phyloP scores from a whole-genome alignment of 192 early-diverging fungal species.

The Phlyctochytrium bullatum region DNA sequence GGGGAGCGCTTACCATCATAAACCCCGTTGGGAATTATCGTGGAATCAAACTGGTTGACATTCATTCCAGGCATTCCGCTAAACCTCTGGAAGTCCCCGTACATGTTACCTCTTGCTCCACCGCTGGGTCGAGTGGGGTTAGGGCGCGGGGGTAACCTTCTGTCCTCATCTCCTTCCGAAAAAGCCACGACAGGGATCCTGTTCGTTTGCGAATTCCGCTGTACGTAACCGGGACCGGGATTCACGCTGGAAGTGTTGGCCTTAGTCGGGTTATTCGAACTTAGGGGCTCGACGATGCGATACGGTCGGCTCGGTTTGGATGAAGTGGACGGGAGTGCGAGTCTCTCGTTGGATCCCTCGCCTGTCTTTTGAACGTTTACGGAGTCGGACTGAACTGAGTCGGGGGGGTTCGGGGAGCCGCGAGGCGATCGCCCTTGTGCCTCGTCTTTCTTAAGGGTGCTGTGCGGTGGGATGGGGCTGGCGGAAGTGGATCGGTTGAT shows the following conservation, averaged over 20 bases:
- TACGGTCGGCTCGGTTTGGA: background rate
- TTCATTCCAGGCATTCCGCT: too few relatives aligned
- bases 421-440: background rate
- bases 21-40: too few relatives aligned
- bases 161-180: too few relatives aligned
- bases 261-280: background rate
- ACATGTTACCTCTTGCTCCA: too few relatives aligned
- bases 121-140: too few relatives aligned
- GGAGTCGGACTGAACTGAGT: background rate
- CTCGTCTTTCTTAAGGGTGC: background rate
- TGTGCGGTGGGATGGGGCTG: background rate
- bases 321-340: background rate
- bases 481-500: background rate
- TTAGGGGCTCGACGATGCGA: background rate
- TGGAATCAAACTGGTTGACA: too few relatives aligned
- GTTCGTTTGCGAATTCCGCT: background rate
- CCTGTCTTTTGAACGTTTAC: background rate
- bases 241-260: background rate
- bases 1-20: too few relatives aligned
- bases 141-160: too few relatives aligned
- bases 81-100: too few relatives aligned
- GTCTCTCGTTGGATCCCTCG: too few relatives aligned
- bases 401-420: background rate
- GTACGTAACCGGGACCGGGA: background rate
- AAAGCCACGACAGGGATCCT: background rate